phyloP scores from a whole-genome alignment of 78 protist species.

The Dictyostelium firmibasis region DNA sequence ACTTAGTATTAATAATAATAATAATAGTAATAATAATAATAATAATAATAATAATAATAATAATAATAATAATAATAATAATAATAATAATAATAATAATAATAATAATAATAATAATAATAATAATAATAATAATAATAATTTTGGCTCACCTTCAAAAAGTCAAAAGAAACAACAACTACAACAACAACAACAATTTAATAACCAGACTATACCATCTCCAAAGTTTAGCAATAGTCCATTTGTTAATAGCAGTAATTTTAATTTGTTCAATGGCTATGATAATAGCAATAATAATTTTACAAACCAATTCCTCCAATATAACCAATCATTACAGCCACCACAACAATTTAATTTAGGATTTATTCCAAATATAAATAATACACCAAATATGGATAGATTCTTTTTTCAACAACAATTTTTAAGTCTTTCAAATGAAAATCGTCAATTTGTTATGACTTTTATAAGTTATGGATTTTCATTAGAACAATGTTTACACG shows the following conservation, averaged over 20 bases:
- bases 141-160: background rate
- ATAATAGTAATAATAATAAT: background rate
- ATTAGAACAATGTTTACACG: conserved; percentile 56
- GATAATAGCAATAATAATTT: background rate
- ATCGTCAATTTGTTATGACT: conserved; percentile 7
- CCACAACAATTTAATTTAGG: background rate
- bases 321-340: background rate
- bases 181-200: background rate
- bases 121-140: background rate
- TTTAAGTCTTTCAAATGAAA: conserved; percentile 12
- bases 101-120: background rate
- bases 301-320: background rate
- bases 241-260: background rate
- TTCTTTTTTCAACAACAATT: conserved; percentile 9
- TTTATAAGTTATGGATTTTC: conserved; percentile 56
- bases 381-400: background rate
- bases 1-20: background rate
- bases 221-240: background rate
- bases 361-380: background rate
- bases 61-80: background rate
- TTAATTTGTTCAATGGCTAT: background rate
- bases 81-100: background rate
- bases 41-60: background rate
- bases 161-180: background rate
- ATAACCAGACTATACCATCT: background rate